Percentiles rank a stretch among this genome's conserved stretches.
phyloP scores from a whole-genome alignment of 2,329 filamentous ascomycete genomes.

The Chaetomium strumarium region DNA sequence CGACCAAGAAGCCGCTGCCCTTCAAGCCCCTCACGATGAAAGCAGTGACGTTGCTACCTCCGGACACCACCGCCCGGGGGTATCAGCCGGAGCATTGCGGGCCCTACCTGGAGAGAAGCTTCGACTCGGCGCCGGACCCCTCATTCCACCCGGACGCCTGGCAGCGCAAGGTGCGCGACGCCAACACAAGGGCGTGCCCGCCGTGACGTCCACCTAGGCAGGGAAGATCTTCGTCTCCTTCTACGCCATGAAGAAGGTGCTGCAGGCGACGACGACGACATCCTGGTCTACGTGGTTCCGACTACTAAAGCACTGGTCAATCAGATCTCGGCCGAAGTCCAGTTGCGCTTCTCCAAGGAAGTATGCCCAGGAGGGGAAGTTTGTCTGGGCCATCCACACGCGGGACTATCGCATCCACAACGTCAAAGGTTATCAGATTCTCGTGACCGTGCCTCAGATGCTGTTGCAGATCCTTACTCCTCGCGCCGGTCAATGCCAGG shows the following conservation, averaged over 20 bases:
- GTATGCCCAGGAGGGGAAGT: neutral
- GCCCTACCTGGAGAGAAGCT: neutral
- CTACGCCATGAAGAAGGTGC: neutral
- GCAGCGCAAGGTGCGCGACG: neutral
- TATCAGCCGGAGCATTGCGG: neutral
- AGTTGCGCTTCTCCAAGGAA: constrained; percentile 1
- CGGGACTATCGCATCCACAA: neutral
- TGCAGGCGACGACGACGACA: constrained; percentile 1
- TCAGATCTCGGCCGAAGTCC: neutral
- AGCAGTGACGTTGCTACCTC: neutral
- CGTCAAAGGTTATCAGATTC: neutral
- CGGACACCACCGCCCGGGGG: neutral
- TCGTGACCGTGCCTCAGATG: neutral
- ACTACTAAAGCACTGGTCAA: neutral
- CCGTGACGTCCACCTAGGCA: neutral
- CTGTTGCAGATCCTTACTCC: neutral
- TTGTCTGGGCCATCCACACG: neutral
- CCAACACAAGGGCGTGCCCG: constrained; percentile 1
- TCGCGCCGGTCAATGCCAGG: neutral
- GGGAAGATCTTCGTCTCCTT: neutral
- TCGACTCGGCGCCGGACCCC: neutral
- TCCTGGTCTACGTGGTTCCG: neutral
- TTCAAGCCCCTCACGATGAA: neutral
- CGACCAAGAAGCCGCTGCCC: neutral
- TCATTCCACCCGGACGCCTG: neutral